These are phyloP conservation scores for Verticillium albo-atrum DNA, from an alignment of 2,329 filamentous ascomycete genomes.

Conservation along the genomic window DNA sequence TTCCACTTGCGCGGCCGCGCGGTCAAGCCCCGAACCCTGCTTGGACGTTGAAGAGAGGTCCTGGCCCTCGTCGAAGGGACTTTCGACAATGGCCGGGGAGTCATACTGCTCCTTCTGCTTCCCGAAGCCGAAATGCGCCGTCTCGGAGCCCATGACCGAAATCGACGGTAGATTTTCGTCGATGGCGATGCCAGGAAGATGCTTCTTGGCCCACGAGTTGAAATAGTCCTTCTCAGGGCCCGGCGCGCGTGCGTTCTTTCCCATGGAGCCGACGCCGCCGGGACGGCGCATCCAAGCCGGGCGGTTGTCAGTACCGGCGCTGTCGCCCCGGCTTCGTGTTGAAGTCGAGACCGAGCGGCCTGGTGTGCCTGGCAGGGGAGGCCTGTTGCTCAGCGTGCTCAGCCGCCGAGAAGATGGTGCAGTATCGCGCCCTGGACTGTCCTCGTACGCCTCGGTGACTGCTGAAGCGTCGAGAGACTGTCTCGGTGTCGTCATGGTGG, in stretches of 20 bases:
- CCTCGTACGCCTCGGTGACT: neutral
- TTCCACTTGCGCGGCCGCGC: constrained; percentile 82
- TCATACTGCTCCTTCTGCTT: neutral
- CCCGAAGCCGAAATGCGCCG: constrained; percentile 52
- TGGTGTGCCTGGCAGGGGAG: constrained; percentile 19
- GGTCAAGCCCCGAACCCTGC: constrained; percentile 61
- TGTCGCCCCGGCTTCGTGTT: constrained; percentile 30
- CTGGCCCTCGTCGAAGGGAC: constrained; percentile 43
- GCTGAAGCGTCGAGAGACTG: constrained; percentile 50
- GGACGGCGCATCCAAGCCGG: constrained; percentile 72
- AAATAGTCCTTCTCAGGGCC: constrained; percentile 82
- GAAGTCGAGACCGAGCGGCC: constrained; percentile 25
- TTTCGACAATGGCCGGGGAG: constrained; percentile 40
- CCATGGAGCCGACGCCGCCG: constrained; percentile 83
- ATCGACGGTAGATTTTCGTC: constrained; percentile 62
- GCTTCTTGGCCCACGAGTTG: constrained; percentile 78
- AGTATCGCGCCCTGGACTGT: constrained; percentile 9
- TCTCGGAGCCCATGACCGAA: constrained; percentile 59
- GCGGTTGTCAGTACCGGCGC: constrained; percentile 31
- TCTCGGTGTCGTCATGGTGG: constrained; percentile 63
- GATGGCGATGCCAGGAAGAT: constrained; percentile 73
- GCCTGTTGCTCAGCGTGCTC: constrained; percentile 33
- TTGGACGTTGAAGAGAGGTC: constrained; percentile 34
- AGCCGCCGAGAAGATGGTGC: constrained; percentile 33
- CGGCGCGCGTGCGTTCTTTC: constrained; percentile 63